phyloP scores from a whole-genome alignment of 305 asterid genomes.

The Fraxinus sp. region DNA sequence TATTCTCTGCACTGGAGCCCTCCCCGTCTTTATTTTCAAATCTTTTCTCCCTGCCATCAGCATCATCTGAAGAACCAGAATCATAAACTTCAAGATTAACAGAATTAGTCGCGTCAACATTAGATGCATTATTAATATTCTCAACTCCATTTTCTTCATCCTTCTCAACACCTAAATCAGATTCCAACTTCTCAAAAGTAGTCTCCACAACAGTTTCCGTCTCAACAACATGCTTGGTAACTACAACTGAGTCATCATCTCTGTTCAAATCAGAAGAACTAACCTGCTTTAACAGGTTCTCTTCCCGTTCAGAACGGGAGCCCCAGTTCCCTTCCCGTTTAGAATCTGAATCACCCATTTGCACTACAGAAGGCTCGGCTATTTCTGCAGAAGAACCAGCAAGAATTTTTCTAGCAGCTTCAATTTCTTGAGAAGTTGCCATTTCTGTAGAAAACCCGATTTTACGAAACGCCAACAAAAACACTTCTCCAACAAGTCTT shows the following conservation, averaged over 20 bases:
- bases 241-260: conserved; percentile 6
- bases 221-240: conserved; percentile 18
- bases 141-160: neutral
- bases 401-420: conserved; percentile 13
- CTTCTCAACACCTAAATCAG: neutral
- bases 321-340: neutral
- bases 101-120: neutral
- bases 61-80: neutral
- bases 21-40: neutral
- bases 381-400: conserved; percentile 10
- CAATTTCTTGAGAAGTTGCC: conserved; percentile 24
- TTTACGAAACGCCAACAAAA: neutral
- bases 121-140: neutral
- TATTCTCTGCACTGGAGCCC: neutral
- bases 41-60: neutral
- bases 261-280: conserved; percentile 7
- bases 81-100: neutral
- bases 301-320: neutral
- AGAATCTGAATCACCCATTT: conserved; percentile 7
- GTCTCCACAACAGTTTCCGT: conserved; percentile 17
- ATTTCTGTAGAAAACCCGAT: conserved; percentile 16
- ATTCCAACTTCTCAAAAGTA: neutral
- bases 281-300: neutral
- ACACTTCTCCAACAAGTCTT: neutral
- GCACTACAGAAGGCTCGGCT: neutral